Conservation (phyloP, 1,284 basidiomycete genomes). For the Trichosporon sp. region DNA sequence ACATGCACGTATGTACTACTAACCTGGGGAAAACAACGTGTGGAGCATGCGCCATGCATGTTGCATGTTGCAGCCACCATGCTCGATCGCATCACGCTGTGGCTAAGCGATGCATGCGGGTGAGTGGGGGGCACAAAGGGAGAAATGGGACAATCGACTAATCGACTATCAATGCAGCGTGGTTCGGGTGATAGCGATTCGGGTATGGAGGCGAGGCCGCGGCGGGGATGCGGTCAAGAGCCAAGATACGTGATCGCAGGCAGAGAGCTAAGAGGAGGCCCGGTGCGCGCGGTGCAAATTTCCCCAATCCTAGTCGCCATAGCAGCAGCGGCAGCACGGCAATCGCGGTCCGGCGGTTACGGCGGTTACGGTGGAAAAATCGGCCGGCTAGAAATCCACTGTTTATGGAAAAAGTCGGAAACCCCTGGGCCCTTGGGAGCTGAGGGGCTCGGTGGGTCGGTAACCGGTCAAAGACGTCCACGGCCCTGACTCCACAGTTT, state of each 20-base stretch:
- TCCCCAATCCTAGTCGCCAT: constrained; percentile 13
- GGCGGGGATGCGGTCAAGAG: too few species aligned
- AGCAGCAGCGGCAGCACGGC: neutral
- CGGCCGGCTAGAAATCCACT: neutral
- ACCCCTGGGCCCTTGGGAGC: neutral
- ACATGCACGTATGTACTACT: neutral
- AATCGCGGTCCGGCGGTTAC: neutral
- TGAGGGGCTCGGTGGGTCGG: constrained; percentile 12
- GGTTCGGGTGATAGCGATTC: constrained; percentile 8
- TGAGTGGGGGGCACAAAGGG: neutral
- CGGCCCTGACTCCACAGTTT: neutral
- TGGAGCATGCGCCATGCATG: neutral
- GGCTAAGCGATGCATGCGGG: neutral
- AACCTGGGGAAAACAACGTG: too few species aligned
- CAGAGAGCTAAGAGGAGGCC: neutral
- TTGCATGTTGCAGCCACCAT: too few species aligned
- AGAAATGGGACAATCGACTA: too few species aligned
- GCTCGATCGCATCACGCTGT: too few species aligned
- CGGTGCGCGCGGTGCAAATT: neutral
- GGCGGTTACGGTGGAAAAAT: constrained; percentile 2
- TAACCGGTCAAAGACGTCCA: neutral
- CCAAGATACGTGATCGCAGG: neutral
- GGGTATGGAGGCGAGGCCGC: neutral
- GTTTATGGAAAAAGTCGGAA: constrained; percentile 16
- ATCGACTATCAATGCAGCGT: neutral